These are phyloP conservation scores for Poterioochromonas sp. DNA, from an alignment of 352 stramenopile genomes.

Conservation along the genomic window DNA sequence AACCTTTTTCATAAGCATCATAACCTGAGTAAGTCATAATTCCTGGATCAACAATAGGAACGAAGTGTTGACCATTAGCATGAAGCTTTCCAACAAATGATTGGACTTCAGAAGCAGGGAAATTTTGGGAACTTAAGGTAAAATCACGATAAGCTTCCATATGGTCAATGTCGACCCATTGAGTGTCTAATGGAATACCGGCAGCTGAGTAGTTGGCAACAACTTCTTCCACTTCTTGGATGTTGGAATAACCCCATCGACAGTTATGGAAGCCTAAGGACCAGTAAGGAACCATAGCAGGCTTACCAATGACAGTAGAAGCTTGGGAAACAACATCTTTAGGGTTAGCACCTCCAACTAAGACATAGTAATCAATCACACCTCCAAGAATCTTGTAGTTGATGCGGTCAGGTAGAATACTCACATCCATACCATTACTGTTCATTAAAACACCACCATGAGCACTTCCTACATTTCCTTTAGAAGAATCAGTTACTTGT, in stretches of 20 bases:
- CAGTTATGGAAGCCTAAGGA: constrained; percentile 68
- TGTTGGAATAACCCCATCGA: constrained; percentile 37
- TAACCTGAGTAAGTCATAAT: constrained; percentile 47
- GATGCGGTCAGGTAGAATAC: constrained; percentile 50
- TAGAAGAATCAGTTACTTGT: constrained; percentile 46
- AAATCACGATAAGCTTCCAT: constrained; percentile 54
- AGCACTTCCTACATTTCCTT: no score
- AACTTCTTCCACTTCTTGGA: constrained; percentile 36
- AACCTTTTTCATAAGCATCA: constrained; percentile 31
- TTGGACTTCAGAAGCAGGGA: constrained; percentile 47
- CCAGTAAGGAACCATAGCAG: constrained; percentile 67
- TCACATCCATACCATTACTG: constrained; percentile 71
- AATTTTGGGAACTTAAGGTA: constrained; percentile 55
- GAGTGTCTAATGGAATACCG: constrained; percentile 61
- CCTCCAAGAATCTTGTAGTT: constrained; percentile 66
- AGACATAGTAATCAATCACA: constrained; percentile 66
- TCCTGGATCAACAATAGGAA: constrained; percentile 58
- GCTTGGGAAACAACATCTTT: constrained; percentile 61
- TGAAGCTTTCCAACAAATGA: constrained; percentile 64
- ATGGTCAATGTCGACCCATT: constrained; percentile 63
- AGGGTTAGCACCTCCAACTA: constrained; percentile 42
- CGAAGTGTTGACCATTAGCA: constrained; percentile 64
- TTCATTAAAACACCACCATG: constrained; percentile 66
- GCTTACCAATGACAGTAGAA: constrained; percentile 58
- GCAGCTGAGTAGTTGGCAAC: constrained; percentile 42